phyloP scores from a whole-genome alignment of 805 yeast genomes.

The Nakazawaea peltata region DNA sequence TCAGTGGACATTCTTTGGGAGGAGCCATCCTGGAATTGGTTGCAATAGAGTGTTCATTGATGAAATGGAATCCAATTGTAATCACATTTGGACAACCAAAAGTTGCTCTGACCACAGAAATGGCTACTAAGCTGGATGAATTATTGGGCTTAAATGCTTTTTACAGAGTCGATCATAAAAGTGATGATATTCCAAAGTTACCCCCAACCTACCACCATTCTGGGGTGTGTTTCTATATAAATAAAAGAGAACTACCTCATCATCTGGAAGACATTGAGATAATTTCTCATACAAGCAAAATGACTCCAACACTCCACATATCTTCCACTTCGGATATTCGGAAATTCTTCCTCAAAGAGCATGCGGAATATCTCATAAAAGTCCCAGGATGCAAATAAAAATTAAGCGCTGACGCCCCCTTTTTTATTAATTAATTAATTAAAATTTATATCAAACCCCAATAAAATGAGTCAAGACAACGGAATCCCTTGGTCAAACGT shows the following conservation, averaged over 20 bases:
- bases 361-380: constrained; percentile 2
- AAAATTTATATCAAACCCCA: too few relatives aligned
- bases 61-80: constrained; percentile 48
- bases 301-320: too few relatives aligned
- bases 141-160: constrained; percentile 33
- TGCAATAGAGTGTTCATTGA: constrained; percentile 50
- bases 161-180: constrained; percentile 48
- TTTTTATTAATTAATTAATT: not conserved
- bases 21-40: constrained; percentile 61
- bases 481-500: too few relatives aligned
- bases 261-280: not conserved
- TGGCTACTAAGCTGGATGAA: constrained; percentile 44
- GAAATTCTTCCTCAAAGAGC: constrained; percentile 1
- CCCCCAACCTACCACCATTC: constrained; percentile 48
- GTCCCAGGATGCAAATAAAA: constrained; percentile 2
- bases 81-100: constrained; percentile 60
- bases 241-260: constrained; percentile 30
- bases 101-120: constrained; percentile 41
- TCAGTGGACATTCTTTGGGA: constrained; percentile 73
- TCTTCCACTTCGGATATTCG: too few relatives aligned
- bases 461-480: too few relatives aligned
- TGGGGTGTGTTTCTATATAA: constrained; percentile 44
- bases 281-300: too few relatives aligned
- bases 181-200: constrained; percentile 50
- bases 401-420: not conserved